A percentile compares a stretch with the other conserved stretches of the same genome.
These are phyloP conservation scores for Nemania serpens DNA, from an alignment of 2,329 filamentous ascomycete species.

Conservation along the genomic window DNA sequence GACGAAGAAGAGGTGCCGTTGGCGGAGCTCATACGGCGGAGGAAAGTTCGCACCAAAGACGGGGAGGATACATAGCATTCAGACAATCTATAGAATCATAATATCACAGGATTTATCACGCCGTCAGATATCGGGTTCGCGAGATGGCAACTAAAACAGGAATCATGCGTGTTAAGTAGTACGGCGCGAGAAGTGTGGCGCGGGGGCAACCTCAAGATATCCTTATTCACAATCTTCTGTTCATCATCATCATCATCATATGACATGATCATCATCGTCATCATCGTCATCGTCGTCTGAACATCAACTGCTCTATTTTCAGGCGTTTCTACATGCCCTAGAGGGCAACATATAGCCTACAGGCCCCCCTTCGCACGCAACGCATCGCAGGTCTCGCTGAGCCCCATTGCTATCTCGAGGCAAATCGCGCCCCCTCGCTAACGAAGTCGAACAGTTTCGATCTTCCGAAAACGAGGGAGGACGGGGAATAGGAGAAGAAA, in stretches of 20 bases:
- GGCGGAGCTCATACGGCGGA: slow-evolving; percentile 65
- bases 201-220: too few relatives aligned
- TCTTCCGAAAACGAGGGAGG: not conserved
- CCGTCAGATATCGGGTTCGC: not conserved
- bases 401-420: too few relatives aligned
- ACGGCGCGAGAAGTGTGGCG: too few relatives aligned
- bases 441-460: not conserved
- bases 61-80: slow-evolving; percentile 36
- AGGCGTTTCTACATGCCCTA: not conserved
- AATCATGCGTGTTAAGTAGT: too few relatives aligned
- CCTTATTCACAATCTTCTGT: slow-evolving; percentile 1
- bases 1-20: slow-evolving; percentile 62
- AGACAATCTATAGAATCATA: not conserved
- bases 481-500: not conserved
- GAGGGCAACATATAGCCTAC: too few relatives aligned
- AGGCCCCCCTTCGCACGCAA: too few relatives aligned
- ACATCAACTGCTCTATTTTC: slow-evolving; percentile 6
- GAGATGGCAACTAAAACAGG: not conserved
- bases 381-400: too few relatives aligned
- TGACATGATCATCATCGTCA: too few relatives aligned
- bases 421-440: too few relatives aligned
- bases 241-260: not conserved
- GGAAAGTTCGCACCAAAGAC: slow-evolving; percentile 48
- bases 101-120: not conserved
- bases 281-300: not conserved